Percentiles rank a stretch among this genome's conserved stretches.
phyloP scores from a whole-genome alignment of 2,329 filamentous ascomycete species.

The Aureobasidium sp. region DNA sequence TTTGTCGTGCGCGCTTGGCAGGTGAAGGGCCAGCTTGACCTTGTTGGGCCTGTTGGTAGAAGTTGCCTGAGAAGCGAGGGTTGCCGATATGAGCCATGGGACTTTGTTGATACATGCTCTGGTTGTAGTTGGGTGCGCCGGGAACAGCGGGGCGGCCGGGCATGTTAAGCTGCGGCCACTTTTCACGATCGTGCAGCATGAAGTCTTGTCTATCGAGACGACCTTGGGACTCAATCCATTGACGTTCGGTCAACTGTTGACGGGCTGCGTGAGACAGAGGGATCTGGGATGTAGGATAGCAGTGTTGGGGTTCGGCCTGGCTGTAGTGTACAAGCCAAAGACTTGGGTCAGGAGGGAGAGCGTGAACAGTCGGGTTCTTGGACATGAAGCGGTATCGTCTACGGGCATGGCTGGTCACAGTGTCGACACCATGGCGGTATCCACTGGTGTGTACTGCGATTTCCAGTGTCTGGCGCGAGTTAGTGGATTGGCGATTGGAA shows the following conservation, averaged over 20 bases:
- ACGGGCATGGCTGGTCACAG: conserved; percentile 67
- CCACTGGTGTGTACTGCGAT: conserved; percentile 77
- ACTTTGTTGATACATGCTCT: conserved; percentile 20
- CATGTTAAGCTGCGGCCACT: conserved; percentile 80
- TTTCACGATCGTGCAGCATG: conserved; percentile 80
- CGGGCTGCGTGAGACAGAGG: conserved; percentile 43
- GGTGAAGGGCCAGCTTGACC: conserved; percentile 34
- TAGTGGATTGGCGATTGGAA: conserved; percentile 5
- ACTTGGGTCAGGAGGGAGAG: conserved; percentile 66
- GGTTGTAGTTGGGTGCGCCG: conserved; percentile 11
- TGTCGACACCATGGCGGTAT: conserved; percentile 66
- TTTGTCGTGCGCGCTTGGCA: conserved; percentile 39
- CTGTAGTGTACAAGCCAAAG: conserved; percentile 92
- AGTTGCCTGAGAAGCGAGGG: conserved; percentile 19
- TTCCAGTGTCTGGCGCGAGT: conserved; percentile 64
- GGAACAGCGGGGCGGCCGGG: conserved; percentile 38
- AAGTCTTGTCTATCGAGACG: conserved; percentile 87
- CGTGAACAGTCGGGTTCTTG: conserved; percentile 63
- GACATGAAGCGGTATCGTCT: conserved; percentile 78
- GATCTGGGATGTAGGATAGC: conserved; percentile 62
- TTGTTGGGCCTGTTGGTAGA: conserved; percentile 19
- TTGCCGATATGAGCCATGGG: conserved; percentile 20
- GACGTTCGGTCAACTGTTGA: conserved; percentile 44
- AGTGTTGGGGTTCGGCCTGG: conserved; percentile 64
- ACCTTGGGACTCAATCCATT: conserved; percentile 61